These are phyloP conservation scores for Penicillium polonicum DNA, from an alignment of 2,329 filamentous ascomycete species.

Conservation along the genomic window DNA sequence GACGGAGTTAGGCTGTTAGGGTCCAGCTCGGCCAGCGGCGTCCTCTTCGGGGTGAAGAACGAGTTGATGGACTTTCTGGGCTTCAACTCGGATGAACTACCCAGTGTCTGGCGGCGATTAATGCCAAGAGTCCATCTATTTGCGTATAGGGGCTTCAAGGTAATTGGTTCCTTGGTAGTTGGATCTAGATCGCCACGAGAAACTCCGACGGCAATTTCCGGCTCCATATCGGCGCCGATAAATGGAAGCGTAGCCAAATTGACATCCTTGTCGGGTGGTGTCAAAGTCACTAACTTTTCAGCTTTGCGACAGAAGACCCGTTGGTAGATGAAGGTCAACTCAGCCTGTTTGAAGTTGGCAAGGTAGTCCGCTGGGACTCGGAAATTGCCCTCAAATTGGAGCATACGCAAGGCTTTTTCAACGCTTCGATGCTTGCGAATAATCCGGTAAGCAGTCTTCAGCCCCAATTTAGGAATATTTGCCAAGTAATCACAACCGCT, in stretches of 20 bases:
- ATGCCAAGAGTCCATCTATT: constrained; percentile 37
- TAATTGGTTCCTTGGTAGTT: constrained; percentile 72
- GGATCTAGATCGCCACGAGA: constrained; percentile 83
- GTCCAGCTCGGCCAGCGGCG: constrained; percentile 65
- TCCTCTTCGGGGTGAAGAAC: constrained; percentile 65
- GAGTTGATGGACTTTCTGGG: constrained; percentile 60
- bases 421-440: constrained; percentile 86
- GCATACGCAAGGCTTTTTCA: constrained; percentile 75
- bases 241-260: constrained; percentile 72
- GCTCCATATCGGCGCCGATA: constrained; percentile 71
- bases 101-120: constrained; percentile 42
- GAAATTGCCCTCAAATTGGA: constrained; percentile 86
- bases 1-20: constrained; percentile 67
- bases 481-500: constrained; percentile 96
- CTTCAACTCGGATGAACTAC: constrained; percentile 55
- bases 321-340: constrained; percentile 90
- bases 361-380: constrained; percentile 78
- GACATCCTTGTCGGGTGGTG: constrained; percentile 61
- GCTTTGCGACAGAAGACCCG: constrained; percentile 83
- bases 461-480: constrained; percentile 77
- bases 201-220: constrained; percentile 68
- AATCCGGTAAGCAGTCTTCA: constrained; percentile 91
- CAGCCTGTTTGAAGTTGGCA: constrained; percentile 77
- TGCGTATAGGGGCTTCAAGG: constrained; percentile 36
- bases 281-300: constrained; percentile 72